Evolutionary conservation across 768 basidiomycete species (phyloP), one percentile per base, ranked within the genome.

Genomic region (Lactarius hatsudake): DNA sequence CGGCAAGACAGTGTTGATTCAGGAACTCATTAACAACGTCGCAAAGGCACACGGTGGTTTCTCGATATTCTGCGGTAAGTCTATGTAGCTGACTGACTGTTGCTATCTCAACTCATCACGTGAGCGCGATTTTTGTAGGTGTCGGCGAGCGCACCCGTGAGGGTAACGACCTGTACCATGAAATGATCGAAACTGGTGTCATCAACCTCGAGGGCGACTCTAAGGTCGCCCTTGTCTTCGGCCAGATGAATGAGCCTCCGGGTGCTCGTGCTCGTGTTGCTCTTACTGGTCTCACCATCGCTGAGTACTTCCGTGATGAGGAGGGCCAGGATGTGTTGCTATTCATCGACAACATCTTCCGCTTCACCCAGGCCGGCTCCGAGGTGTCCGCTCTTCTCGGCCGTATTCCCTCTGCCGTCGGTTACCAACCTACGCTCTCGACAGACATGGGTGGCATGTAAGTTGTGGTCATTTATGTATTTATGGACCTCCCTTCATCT

Each of bases 281-380:
- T 71, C 88, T 99, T 75, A 98, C 97, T 74, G 97, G 97, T 81
- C 83, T 99, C 67, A 99, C 97, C 77, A 98, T 98, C 74, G 97
- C 97, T 72, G 97, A 99, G 82, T 99, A 98, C 84, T 99, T 99
- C 97, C 96, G 97, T 89, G 97, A 99, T 75, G 96, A 98, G 83
- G 96, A 99, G 83, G 97, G 97, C 71, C 97, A 99, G 81, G 97
- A 99, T 80, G 97, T 99, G 85, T 86, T 99, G 78, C 89, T 99
- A 77, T 99, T 99, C 87, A 99, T 99, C 78, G 97, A 99, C 91
- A 99, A 99, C 88, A 99, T 99, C 82, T 99, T 99, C 97, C 96
- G 97, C 78, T 99, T 99, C 93, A 99, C 97, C 74, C 97, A 98
- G 81, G 97, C 97, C 76, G 97, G 97, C 89, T 99, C 97, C 71